phyloP scores from a whole-genome alignment of 768 basidiomycete genomes.

The Asterophora lycoperdoides region DNA sequence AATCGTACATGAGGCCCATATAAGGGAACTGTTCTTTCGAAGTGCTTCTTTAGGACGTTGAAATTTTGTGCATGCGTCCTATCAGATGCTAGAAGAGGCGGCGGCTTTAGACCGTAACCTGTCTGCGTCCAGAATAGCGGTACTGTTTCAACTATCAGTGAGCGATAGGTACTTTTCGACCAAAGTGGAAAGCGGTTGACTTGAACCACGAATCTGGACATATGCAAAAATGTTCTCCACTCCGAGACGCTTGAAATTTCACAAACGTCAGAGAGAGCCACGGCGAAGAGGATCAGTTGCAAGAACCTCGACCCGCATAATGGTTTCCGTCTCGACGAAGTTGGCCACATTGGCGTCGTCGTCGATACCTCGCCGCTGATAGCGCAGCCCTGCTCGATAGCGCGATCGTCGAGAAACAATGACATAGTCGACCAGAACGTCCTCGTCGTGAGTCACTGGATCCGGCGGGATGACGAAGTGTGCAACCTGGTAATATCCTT shows the following conservation, averaged over 20 bases:
- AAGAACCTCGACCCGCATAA: slow-evolving; percentile 75
- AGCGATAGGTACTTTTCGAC: neutral
- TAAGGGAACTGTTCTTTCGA: slow-evolving; percentile 53
- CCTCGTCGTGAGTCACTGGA: slow-evolving; percentile 38
- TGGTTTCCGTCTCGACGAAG: slow-evolving; percentile 93
- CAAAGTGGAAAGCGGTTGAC: slow-evolving; percentile 38
- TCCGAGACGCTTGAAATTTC: slow-evolving; percentile 56
- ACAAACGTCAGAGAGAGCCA: neutral
- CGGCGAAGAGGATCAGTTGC: neutral
- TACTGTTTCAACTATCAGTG: slow-evolving; percentile 42
- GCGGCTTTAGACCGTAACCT: slow-evolving; percentile 83
- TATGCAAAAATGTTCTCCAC: slow-evolving; percentile 80
- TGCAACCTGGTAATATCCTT: slow-evolving; percentile 83
- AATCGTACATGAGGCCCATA: slow-evolving; percentile 77
- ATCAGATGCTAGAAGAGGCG: slow-evolving; percentile 72
- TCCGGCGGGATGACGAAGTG: slow-evolving; percentile 60
- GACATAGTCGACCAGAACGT: slow-evolving; percentile 64
- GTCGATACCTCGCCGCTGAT: slow-evolving; percentile 92
- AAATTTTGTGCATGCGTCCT: slow-evolving; percentile 69
- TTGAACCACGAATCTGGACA: slow-evolving; percentile 89
- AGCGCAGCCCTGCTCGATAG: slow-evolving; percentile 88
- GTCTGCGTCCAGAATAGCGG: slow-evolving; percentile 92
- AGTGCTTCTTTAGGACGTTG: slow-evolving; percentile 69
- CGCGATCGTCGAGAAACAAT: slow-evolving; percentile 83
- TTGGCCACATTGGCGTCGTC: slow-evolving; percentile 92